Conservation (phyloP, 805 yeast species). For the Starmerella apicola region DNA sequence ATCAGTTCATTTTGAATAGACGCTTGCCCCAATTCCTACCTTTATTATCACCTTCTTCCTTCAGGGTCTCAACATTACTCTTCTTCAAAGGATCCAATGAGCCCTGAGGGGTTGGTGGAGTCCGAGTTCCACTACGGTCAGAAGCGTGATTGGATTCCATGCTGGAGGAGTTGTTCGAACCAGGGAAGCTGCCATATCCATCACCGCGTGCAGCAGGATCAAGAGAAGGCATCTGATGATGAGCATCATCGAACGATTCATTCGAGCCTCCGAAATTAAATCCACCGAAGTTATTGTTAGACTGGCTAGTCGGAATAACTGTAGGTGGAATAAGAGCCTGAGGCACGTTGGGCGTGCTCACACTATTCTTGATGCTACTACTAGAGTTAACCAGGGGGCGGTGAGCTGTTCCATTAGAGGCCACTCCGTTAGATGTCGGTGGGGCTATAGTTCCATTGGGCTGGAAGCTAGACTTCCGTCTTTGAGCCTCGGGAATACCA, state of each 20-base stretch:
- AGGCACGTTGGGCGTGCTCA: not conserved
- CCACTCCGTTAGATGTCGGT: not conserved
- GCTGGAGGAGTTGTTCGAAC: slow-evolving; percentile 16
- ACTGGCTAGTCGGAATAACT: not conserved
- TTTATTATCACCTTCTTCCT: not conserved
- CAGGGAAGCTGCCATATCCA: slow-evolving; percentile 13
- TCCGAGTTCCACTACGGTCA: slow-evolving; percentile 12
- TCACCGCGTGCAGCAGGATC: not conserved
- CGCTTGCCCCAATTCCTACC: not conserved
- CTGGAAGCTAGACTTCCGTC: not conserved
- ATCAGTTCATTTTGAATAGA: too few species aligned
- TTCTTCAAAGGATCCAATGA: slow-evolving; percentile 7
- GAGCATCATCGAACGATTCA: not conserved
- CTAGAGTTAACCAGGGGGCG: too few species aligned
- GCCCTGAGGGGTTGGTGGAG: slow-evolving; percentile 20
- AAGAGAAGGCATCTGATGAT: not conserved
- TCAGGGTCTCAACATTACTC: not conserved
- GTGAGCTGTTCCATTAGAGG: too few species aligned
- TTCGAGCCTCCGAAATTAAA: slow-evolving; percentile 4
- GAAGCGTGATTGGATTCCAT: slow-evolving; percentile 13
- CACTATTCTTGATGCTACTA: not conserved
- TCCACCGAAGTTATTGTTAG: slow-evolving; percentile 7
- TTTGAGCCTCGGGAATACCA: not conserved
- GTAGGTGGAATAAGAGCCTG: not conserved
- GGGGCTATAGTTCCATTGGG: too few species aligned